Base-by-base conservation (phyloP, 768 basidiomycete genomes). In the Podaxis sp. region DNA sequence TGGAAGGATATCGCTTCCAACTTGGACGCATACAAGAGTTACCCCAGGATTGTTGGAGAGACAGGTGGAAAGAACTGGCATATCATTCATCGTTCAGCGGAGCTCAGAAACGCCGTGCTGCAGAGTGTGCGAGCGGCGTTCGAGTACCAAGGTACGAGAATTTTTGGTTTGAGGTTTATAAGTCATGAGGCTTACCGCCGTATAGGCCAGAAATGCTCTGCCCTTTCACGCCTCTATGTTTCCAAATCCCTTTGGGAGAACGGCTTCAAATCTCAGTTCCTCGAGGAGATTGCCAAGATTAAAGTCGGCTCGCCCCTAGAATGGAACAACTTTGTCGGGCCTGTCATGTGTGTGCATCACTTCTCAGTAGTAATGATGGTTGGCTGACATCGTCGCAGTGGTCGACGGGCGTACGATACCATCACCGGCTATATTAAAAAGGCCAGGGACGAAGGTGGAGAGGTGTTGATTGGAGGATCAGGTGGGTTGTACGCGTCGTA, bases 11-110 rank as follows among this genome's bases (percentile, higher is more conserved):
- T 98, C 68, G 91, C 90, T 3, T 69, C 75, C 66, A 97, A 98
- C 76, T 67, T 98, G 50, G 93, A 98, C 70, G 83, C 78, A 51
- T 98, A 98, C 81, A 84, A 77, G 67, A 79, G 85, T 11, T 98
- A 97, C 76, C 97, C 97, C 0, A 83, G 96, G 69, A 90, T 99
- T 64, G 95, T 99, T 5, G 97, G 97, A 27, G 96, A 98, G 81
- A 98, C 96, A 6, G 94, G 93, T 28, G 96, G 97, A 60, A 99
- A 98, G 83, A 99, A 99, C 81, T 98, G 95, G 81, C 97, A 98
- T 75, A 65, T 99, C 50, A 79, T 98, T 52, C 97, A 98, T 74
- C 78, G 82, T 57, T 88, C 87, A 13, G 96, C 95, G 38, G 91
- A 97, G 67, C 75, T 97, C 56, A 79, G 79, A 71, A 95, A 95